Base-by-base conservation (phyloP, 1,284 basidiomycete species). In the Rhodotorula sp. region DNA sequence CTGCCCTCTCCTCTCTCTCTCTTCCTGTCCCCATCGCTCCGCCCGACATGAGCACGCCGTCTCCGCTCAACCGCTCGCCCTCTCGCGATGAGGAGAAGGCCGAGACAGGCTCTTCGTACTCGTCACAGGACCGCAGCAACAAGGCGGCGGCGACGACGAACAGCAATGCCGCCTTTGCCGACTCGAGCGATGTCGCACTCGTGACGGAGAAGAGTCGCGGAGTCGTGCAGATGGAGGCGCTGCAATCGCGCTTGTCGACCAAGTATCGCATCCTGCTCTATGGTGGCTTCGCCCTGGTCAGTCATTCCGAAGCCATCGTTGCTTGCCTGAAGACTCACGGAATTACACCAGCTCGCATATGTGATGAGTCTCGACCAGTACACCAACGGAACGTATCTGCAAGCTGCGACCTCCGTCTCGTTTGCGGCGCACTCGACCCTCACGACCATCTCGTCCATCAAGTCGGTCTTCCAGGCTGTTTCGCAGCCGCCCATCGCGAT, bases 401-500 rank as follows among this genome's bases (percentile, higher is more conserved):
- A 75, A 27, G 72, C 72, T 16, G 81, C 81, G 8, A 79, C 80
- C 0, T 79, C 78, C 7, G 70, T 77, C 2, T 68, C 79, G 0
- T 81, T 81, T 74, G 60, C 70, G 23, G 64, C 72, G 7, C 81
- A 82, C 65, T 77, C 80, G 27, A 77, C 81, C 5, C 75, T 81
- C 50, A 74, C 81, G 7, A 80, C 81, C 14, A 78, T 82, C 64
- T 70, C 65, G 19, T 77, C 77, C 13, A 71, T 82, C 75, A 80
- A 78, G 49, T 61, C 78, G 21, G 78, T 82, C 66, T 80, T 81
- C 71, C 80, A 78, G 64, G 79, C 80, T 13, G 79, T 81, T 55
- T 74, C 78, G 19, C 81, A 81, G 55, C 80, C 81, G 1, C 81
- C 81, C 14, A 81, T 82, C 70, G 81, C 81, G 46, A 81, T 81